A percentile compares a stretch with the other conserved stretches of the same genome.
These are phyloP conservation scores for Biscogniauxia sp. DNA, from an alignment of 2,329 filamentous ascomycete species.

Conservation along the genomic window DNA sequence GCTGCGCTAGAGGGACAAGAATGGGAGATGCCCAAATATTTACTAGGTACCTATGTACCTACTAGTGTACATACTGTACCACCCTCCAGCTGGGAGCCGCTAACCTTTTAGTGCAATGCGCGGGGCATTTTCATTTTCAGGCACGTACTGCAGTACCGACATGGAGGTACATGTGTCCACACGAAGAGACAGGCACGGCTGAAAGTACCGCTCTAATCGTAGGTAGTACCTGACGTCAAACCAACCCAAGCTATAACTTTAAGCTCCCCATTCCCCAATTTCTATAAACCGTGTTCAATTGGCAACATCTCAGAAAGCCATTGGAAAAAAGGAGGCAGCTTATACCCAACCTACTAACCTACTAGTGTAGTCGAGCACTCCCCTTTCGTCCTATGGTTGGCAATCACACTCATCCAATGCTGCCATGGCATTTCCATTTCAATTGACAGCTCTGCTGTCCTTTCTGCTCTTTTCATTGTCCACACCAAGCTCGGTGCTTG, in stretches of 20 bases:
- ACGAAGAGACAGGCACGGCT: too few species aligned
- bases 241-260: not conserved
- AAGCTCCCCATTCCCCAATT: conserved; percentile 1
- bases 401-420: conserved; percentile 20
- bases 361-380: not conserved
- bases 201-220: too few species aligned
- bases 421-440: conserved; percentile 27
- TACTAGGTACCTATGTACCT: too few species aligned
- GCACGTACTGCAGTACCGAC: too few species aligned
- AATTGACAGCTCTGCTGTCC: conserved; percentile 35
- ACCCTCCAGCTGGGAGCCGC: too few species aligned
- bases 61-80: too few species aligned
- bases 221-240: conserved; percentile 1
- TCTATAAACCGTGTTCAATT: not conserved
- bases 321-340: not conserved
- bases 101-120: too few species aligned
- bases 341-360: not conserved
- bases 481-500: conserved; percentile 9
- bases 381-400: not conserved
- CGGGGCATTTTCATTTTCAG: too few species aligned
- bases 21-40: conserved; percentile 5
- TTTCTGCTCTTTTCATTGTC: conserved; percentile 21
- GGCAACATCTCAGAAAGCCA: not conserved
- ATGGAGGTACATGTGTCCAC: too few species aligned
- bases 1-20: conserved; percentile 4